These are phyloP conservation scores for Lagenidium sp. DNA, from an alignment of 352 stramenopile genomes.

Conservation along the genomic window DNA sequence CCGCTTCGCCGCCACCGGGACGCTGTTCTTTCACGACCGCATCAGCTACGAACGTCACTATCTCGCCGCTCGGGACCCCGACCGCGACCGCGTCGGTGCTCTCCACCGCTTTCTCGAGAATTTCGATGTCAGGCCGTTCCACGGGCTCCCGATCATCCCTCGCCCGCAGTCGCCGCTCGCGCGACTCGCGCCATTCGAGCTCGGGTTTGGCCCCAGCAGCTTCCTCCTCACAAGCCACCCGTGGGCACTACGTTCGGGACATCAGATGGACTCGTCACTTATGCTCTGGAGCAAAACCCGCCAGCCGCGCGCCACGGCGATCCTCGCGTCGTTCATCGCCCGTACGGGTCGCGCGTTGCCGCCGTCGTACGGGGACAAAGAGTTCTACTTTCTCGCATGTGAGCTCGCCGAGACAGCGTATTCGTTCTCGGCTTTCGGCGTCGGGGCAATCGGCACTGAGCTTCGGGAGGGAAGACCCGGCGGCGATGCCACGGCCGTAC, in stretches of 20 bases:
- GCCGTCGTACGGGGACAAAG: conserved; percentile 37
- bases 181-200: conserved; percentile 7
- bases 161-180: conserved; percentile 6
- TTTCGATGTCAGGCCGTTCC: conserved; percentile 33
- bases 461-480: background rate
- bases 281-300: conserved; percentile 34
- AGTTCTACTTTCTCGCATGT: conserved; percentile 38
- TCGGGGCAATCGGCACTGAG: conserved; percentile 3
- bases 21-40: conserved; percentile 51
- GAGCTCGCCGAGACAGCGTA: conserved; percentile 42
- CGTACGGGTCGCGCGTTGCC: conserved; percentile 14
- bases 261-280: conserved; percentile 43
- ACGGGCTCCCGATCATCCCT: conserved; percentile 17
- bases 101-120: conserved; percentile 27
- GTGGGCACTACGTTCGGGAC: conserved; percentile 18
- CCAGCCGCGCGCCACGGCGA: conserved; percentile 28
- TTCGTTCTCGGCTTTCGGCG: conserved; percentile 25
- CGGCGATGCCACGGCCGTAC: conserved; percentile 3
- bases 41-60: conserved; percentile 26
- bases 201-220: conserved; percentile 10
- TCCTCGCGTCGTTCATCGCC: conserved; percentile 31
- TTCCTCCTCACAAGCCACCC: conserved; percentile 24
- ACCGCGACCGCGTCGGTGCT: conserved; percentile 8
- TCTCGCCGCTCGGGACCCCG: conserved; percentile 11
- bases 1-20: conserved; percentile 29